These are phyloP conservation scores for Spizellomyces punctatus DNA, from an alignment of 192 early-diverging fungal species.

Conservation along the genomic window DNA sequence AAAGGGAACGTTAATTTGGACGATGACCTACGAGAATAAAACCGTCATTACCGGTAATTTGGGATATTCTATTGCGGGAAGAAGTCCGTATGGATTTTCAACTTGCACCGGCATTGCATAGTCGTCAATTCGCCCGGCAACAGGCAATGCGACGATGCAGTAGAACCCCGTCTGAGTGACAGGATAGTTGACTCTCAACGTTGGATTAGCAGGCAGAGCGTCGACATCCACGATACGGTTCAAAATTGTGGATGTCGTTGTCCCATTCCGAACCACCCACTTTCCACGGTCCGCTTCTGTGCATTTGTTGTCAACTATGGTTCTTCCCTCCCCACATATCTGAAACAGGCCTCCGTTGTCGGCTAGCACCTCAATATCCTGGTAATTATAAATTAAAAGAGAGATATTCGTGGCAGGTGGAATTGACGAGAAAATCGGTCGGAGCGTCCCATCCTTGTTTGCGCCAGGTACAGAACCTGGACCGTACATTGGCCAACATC, in stretches of 20 bases:
- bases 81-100: slow-evolving; percentile 77
- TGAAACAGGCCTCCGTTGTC: slow-evolving; percentile 2
- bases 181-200: slow-evolving; percentile 54
- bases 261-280: slow-evolving; percentile 35
- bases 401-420: slow-evolving; percentile 4
- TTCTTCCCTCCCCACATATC: slow-evolving; percentile 20
- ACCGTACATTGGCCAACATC: slow-evolving; percentile 40
- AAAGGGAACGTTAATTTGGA: not conserved
- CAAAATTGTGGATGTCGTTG: slow-evolving; percentile 27
- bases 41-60: slow-evolving; percentile 59
- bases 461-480: slow-evolving; percentile 28
- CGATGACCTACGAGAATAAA: slow-evolving; percentile 12
- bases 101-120: slow-evolving; percentile 63
- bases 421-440: slow-evolving; percentile 13
- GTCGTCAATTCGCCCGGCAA: slow-evolving; percentile 31
- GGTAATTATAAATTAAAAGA: slow-evolving; percentile 40
- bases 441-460: slow-evolving; percentile 23
- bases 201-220: not conserved
- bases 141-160: slow-evolving; percentile 64
- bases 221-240: slow-evolving; percentile 32
- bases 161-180: slow-evolving; percentile 84
- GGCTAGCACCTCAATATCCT: slow-evolving; percentile 17
- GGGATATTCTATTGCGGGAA: slow-evolving; percentile 87
- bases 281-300: slow-evolving; percentile 29
- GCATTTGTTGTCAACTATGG: slow-evolving; percentile 26